Evolutionary conservation across 139 green algal species (phyloP), one percentile per base, ranked within the genome.

Genomic region (Picochlorum costavermella): DNA sequence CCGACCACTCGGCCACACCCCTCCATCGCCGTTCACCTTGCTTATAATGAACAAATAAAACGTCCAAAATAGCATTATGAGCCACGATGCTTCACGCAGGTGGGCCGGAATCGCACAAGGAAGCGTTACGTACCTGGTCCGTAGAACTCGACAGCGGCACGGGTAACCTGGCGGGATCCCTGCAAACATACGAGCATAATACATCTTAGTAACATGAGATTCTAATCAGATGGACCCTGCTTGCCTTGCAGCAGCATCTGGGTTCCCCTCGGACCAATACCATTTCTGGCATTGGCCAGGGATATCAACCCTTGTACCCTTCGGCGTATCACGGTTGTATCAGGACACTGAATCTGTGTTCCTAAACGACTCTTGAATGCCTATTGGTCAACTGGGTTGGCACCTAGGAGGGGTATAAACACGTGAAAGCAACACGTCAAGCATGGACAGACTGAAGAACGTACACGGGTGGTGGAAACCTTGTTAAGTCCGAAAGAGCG

Each of bases 81-180:
- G 33, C 33, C 33, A 40, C 33, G 33, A 40, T 40, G 3, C 5
- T 8, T 40, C 8, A 8, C 17, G 11, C 13, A 14, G 14, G 56
- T 48, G 9, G 33, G 33, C 11, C 11, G 33, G 6, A 40, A 40
- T 40, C 33, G 33, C 33, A 40, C 33, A 9, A 40, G 33, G 17
- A 23, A 20, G n/a, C 17, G 5, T 20, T 16, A 56, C 23, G 33
- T 45, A 67, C 61, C 59, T 33, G 67, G 56, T 23, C 67, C 67
- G n/a, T 73, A 73, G 46, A 63, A 74, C 29, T 61, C 56, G 11
- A 61, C 30, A 45, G 56, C 56, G 56, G 56, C 56, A 45, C 56
- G 56, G 56, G 56, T 61, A 5, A 45, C 56, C 26, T 61, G 56
- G 56, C 56, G 30, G 26, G 56, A 26, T 30, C 50, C 50, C 50